Evolutionary conservation across 1,139 yeast species (phyloP), one percentile per base, ranked within the genome.

Genomic region (Lizanozyma gosingica): DNA sequence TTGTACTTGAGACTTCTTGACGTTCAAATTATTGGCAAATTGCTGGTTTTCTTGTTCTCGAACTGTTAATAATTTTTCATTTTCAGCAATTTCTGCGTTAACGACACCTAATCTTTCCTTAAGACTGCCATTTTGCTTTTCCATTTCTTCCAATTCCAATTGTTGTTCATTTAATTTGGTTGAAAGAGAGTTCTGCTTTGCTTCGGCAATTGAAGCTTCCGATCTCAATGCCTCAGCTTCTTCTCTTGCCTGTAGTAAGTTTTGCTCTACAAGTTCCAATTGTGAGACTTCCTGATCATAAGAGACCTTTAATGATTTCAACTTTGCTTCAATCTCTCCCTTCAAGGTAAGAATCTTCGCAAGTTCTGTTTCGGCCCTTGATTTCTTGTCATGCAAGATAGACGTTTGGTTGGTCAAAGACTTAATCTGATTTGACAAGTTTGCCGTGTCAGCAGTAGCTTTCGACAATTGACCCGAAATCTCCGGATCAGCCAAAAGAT

Each of bases 371-470:
- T 83, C 90, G 0, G 95, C 87, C 45, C 79, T 74, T 17, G 76
- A 67, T 47, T 87, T 82, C 61, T 82, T 84, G 32, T 79, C 83
- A 46, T 79, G 80, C 32, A 85, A 70, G 15, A 71, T 73, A 1
- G 83, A 68, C 2, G 94, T 84, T 61, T 90, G 96, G 16, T 74
- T 63, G 2, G 88, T 74, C 48, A 88, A 69, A 1, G 95, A 83
- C 45, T 79, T 80, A 45, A 87, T 80, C 63, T 90, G 96, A 53
- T 83, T 86, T 1, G 94, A 83, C 38, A 84, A 71, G 51, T 90
- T 87, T 15, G 95, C 96, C 58, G 86, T 73, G 50, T 87, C 96
- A 3, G 92, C 77, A 14, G 94, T 80, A 3, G 94, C 90, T 47
- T 77, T 77, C 0, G 94, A 80, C 39, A 87, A 66, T 53, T 83